Percentiles rank a stretch among this genome's conserved stretches.
These are phyloP conservation scores for Biscutella laevigata DNA, from an alignment of 441 rosid species.

Conservation along the genomic window DNA sequence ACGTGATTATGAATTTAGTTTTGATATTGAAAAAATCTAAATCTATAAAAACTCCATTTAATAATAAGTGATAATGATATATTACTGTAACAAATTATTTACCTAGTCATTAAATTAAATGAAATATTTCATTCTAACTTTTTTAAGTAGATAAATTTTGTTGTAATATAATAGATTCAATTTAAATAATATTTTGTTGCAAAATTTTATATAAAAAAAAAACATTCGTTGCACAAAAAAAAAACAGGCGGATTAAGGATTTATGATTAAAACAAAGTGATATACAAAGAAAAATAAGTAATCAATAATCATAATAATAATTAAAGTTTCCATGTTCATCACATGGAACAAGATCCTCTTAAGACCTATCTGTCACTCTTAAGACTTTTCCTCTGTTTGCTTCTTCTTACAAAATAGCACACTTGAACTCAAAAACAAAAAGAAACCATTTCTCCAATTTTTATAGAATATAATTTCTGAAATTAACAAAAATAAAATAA, in stretches of 20 bases:
- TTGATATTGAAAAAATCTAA: too few species aligned
- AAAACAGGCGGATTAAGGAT: too few species aligned
- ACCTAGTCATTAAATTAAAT: too few species aligned
- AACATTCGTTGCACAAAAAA: background rate
- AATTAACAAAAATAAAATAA: background rate
- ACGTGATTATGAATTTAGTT: too few species aligned
- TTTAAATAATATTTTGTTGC: too few species aligned
- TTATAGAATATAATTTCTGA: background rate
- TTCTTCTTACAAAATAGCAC: slow-evolving; percentile 14
- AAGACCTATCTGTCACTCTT: slow-evolving; percentile 21
- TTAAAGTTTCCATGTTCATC: slow-evolving; percentile 17
- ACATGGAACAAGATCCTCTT: slow-evolving; percentile 23
- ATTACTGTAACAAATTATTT: too few species aligned
- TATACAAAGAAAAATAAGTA: background rate
- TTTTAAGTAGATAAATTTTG: too few species aligned
- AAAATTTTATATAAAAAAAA: background rate
- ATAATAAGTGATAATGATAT: too few species aligned
- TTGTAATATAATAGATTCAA: too few species aligned
- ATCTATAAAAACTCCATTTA: too few species aligned
- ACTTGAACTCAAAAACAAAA: background rate
- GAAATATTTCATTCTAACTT: too few species aligned
- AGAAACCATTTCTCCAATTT: background rate
- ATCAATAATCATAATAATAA: background rate
- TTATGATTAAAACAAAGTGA: background rate
- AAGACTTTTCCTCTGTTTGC: slow-evolving; percentile 15